Conservation (phyloP, 768 basidiomycete genomes). For the Holtermanniella nyarrowii region DNA sequence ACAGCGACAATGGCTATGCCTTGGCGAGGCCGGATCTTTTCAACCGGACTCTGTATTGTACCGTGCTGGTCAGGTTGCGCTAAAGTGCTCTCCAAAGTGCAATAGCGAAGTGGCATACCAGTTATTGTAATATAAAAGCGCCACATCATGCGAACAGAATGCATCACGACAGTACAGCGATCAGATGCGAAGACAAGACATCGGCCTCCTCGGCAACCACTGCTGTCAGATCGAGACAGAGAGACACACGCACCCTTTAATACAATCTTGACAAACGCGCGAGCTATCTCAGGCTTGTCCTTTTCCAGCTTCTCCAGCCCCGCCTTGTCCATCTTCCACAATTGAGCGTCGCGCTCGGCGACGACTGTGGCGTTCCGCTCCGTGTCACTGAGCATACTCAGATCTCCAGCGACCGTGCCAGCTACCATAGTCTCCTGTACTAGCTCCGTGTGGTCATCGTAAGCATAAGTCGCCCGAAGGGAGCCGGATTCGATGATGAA, state of each 20-base stretch:
- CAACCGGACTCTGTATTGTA: too few relatives aligned
- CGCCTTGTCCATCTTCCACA: slow-evolving; percentile 68
- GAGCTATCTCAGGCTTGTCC: slow-evolving; percentile 49
- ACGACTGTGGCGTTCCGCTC: slow-evolving; percentile 75
- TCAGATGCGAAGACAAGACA: slow-evolving; percentile 28
- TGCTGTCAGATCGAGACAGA: not conserved
- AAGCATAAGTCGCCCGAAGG: slow-evolving; percentile 69
- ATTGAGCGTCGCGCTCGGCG: slow-evolving; percentile 62
- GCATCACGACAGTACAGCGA: slow-evolving; percentile 28
- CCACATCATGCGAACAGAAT: too few relatives aligned
- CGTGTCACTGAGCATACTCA: slow-evolving; percentile 69
- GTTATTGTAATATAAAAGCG: too few relatives aligned
- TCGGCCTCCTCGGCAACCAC: slow-evolving; percentile 37
- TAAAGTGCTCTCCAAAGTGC: too few relatives aligned
- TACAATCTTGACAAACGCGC: slow-evolving; percentile 37
- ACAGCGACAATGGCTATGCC: too few relatives aligned
- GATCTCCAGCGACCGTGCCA: slow-evolving; percentile 82
- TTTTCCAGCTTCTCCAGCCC: slow-evolving; percentile 55
- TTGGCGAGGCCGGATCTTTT: too few relatives aligned
- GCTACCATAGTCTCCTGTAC: slow-evolving; percentile 89
- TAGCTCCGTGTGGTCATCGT: slow-evolving; percentile 55
- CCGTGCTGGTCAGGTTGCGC: too few relatives aligned
- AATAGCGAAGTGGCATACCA: too few relatives aligned
- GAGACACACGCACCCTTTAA: slow-evolving; percentile 32
- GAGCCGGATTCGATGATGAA: slow-evolving; percentile 84